Evolutionary conservation across 148 eudicot species (phyloP), one percentile per base, ranked within the genome.

Genomic region (Fagopyrum tataricum): DNA sequence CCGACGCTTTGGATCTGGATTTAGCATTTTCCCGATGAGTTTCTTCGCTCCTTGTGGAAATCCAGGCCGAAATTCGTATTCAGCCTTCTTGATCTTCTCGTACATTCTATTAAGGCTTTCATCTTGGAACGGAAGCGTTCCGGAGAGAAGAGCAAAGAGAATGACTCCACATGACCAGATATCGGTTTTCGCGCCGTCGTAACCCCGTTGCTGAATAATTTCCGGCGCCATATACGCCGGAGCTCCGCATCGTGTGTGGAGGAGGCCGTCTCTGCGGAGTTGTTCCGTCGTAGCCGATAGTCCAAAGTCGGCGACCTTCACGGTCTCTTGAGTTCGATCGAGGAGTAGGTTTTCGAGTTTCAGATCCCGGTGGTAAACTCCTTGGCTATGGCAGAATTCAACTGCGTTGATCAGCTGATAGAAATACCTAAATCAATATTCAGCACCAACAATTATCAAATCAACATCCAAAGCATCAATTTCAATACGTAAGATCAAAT

Each of bases 101-200:
- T 68, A 78, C 73, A 78, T 67, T 4, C 15, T 73, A 76, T 66
- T 58, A 8, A 78, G 42, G 40, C 73, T 78, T 66, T 78, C 80
- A 13, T 78, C 76, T 15, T 78, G 80, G 44, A 78, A 78, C 26
- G 80, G 80, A 13, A 78, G 53, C 31, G 52, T 66, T 21, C 80
- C 80, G 18, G 80, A 70, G 20, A 78, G 72, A 3, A 78, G 72
- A 3, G 58, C 76, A 47, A 73, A 78, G 43, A 78, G 72, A 31
- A 78, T 74, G n/a, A 78, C 80, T 4, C 80, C 80, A 37, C 80
- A 78, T 1, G 80, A 78, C 80, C 80, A 78, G 10, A 53, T 73
- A 26, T 78, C 80, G 0, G 73, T 76, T 37, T 53, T 67, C 4
- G 58, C 76, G 4, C 80, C 80, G 48, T 78, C 73, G 39, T 78